These are phyloP conservation scores for Austroboletus olivaceoglutinosus DNA, from an alignment of 1,284 basidiomycete genomes.

Conservation along the genomic window DNA sequence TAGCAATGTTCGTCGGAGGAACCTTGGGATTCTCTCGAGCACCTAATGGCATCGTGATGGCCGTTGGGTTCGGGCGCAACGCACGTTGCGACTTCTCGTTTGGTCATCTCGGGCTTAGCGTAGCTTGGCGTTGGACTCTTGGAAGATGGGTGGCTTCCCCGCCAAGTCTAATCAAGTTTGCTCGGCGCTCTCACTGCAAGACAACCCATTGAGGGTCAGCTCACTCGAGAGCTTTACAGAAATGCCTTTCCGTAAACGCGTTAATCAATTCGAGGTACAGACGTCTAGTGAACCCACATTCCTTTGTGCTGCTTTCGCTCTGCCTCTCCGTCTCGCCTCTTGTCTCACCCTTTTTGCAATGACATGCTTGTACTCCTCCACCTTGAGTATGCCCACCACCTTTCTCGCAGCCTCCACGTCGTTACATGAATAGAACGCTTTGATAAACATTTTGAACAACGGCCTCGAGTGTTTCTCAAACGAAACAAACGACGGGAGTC, in stretches of 20 bases:
- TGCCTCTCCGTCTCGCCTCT: constrained; percentile 22
- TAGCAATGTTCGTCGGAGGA: too few species aligned
- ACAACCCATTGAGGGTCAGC: too few species aligned
- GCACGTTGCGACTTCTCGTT: too few species aligned
- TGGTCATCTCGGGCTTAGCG: too few species aligned
- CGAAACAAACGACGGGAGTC: constrained; percentile 40
- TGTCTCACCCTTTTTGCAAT: constrained; percentile 14
- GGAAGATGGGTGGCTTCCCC: too few species aligned
- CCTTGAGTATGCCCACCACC: constrained; percentile 56
- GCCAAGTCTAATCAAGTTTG: too few species aligned
- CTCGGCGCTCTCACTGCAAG: too few species aligned
- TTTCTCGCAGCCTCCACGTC: constrained; percentile 52
- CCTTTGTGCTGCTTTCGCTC: constrained; percentile 11
- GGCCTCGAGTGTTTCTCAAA: constrained; percentile 59
- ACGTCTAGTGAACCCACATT: constrained; percentile 1
- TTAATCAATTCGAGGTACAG: constrained; percentile 10
- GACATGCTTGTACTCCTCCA: constrained; percentile 30
- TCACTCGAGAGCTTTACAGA: background rate
- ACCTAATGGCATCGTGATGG: background rate
- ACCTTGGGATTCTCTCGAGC: background rate
- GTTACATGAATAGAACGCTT: constrained; percentile 52
- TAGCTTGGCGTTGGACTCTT: too few species aligned
- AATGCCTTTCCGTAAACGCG: background rate
- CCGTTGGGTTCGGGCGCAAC: background rate
- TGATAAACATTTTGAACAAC: constrained; percentile 69